Evolutionary conservation across 345 rosid species (phyloP), one percentile per base, ranked within the genome.

Genomic region (Brassica incana): DNA sequence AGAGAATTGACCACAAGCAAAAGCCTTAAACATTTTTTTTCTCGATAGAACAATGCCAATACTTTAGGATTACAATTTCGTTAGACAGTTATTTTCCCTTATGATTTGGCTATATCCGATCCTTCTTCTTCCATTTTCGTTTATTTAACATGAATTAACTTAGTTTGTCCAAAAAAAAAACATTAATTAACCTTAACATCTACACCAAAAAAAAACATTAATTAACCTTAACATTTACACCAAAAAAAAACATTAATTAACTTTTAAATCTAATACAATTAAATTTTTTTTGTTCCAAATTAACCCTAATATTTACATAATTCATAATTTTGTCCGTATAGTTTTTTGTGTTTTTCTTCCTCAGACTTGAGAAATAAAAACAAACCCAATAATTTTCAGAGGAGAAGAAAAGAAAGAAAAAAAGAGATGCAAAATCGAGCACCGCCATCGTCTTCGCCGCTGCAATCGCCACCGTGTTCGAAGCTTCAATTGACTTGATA

Each of bases 371-470:
- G 33, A 64, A 60, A 9, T 32, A 64, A 71, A 52, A 71, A 72
- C 62, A 69, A 20, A n/a, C 54, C 58, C 2, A 73, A 67, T 3
- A 67, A 52, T 59, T 36, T 52, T 9, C n/a, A 43, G 14, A 43
- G 45, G 36, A 40, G 60, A 6, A 11, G 10, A 18, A 61, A 29
- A 69, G 20, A 2, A 32, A 20, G 14, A 59, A 9, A 60, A 23
- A 59, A 18, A 56, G 67, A 63, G 67, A 79, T 79, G 78, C 82
- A 72, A 79, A 78, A 38, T 58, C 68, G 40, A 68, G n/a, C 63
- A 72, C 38, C 61, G 67, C 65, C 81, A 2, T 65, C 77, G 77
- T 76, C 88, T 58, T 67, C 81, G 80, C 67, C 67, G 67, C 67
- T 20, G 50, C 74, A 78, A 60, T 12, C 70, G 54, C 72, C 74